Evolutionary conservation across 2,329 filamentous ascomycete species (phyloP), one percentile per base, ranked within the genome.

Genomic region (Aureobasidium vineae): DNA sequence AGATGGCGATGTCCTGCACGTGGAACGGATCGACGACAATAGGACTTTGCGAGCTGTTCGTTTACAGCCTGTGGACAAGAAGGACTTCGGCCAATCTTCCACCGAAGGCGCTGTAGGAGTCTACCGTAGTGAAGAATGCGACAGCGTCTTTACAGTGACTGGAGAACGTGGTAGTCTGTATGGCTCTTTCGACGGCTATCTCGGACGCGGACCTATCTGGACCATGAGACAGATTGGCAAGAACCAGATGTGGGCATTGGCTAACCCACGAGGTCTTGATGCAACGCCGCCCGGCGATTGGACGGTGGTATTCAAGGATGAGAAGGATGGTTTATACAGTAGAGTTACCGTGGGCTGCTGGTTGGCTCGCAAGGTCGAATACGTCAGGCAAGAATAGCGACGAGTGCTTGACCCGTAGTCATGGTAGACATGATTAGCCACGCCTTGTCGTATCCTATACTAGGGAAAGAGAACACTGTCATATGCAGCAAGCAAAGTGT

Each of bases 281-380:
- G 75, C 77, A 0, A 74, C 76, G 5, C 74, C 79, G 0, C 79
- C 79, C 0, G 79, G 79, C 4, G 75, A 80, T 60, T 81, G 79
- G 79, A 81, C 79, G 0, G 68, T 81, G 1, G 73, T 76, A 3
- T 76, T 81, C 66, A 66, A 67, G 33, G 68, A 71, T 5, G 56
- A 68, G 5, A 45, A 45, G 10, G 71, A 73, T 19, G 63, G 43
- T 3, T 70, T 13, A 21, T 33, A 78, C 0, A 57, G 54, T 5
- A 71, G 72, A 0, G 70, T 75, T 11, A 78, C 69, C 0, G 73
- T 80, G 54, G 78, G 79, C 11, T 81, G 78, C 66, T 80, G 78
- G 78, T 64, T 80, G 21, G 78, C 78, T 1, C 75, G 78, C 65
- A 71, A 68, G 31, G 52, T 73, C 26, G 64, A 69, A 54, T 74